phyloP scores from a whole-genome alignment of 805 yeast species.

The Kuraishia borneana region DNA sequence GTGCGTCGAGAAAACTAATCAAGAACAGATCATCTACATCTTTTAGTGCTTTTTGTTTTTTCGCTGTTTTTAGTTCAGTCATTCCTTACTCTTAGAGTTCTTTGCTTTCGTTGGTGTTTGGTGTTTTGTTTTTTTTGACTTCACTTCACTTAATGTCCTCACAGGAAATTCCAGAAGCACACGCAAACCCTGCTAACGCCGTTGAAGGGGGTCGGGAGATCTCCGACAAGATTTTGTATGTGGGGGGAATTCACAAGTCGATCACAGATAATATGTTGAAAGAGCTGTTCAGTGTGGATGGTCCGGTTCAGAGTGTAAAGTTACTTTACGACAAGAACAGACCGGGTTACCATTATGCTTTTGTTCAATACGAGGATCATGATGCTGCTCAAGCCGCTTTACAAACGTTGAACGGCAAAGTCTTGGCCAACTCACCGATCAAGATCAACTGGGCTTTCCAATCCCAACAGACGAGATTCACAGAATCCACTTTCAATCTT shows the following conservation, averaged over 20 bases:
- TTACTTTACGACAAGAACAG: constrained; percentile 66
- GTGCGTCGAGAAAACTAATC: no score
- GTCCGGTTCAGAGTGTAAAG: constrained; percentile 54
- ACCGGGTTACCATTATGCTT: constrained; percentile 70
- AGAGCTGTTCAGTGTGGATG: constrained; percentile 48
- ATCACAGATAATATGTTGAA: constrained; percentile 53
- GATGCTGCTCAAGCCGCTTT: constrained; percentile 54
- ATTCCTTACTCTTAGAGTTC: no score
- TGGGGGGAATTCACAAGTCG: constrained; percentile 59
- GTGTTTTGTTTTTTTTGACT: no score
- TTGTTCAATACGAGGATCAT: constrained; percentile 58
- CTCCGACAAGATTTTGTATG: constrained; percentile 62
- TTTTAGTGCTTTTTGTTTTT: no score
- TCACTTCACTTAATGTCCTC: no score
- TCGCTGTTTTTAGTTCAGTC: no score
- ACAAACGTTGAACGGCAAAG: constrained; percentile 43
- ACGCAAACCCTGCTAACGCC: constrained; percentile 50
- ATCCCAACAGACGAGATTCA: constrained; percentile 53
- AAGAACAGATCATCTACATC: no score
- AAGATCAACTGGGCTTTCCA: constrained; percentile 79
- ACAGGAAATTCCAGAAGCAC: background rate
- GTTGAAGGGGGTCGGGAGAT: constrained; percentile 74
- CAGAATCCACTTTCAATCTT: constrained; percentile 45
- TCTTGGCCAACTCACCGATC: constrained; percentile 42
- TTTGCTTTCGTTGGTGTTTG: no score